Percentiles rank a stretch among this genome's conserved stretches.
Evolutionary conservation across 495 filamentous ascomycete species (phyloP).

Genomic region (Podospora comata): DNA sequence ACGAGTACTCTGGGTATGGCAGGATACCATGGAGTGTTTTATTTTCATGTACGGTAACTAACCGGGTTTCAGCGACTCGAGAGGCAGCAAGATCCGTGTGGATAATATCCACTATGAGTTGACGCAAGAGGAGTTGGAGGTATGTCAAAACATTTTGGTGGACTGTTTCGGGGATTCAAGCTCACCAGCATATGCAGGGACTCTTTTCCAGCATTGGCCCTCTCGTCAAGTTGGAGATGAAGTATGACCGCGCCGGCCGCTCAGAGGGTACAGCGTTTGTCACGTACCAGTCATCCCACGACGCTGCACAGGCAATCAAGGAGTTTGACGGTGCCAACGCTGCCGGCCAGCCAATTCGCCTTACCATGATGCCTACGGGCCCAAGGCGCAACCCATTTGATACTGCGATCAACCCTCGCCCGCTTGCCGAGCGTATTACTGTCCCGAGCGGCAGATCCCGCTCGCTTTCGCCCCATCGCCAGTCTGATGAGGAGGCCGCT

Average conservation of each 20-base stretch:
- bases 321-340: conserved; percentile 92
- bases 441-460: conserved; percentile 48
- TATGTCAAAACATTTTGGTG: conserved; percentile 36
- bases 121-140: conserved; percentile 79
- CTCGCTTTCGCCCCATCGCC: conserved; percentile 54
- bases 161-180: neutral
- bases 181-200: conserved; percentile 50
- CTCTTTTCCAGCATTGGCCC: conserved; percentile 78
- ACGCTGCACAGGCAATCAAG: conserved; percentile 70
- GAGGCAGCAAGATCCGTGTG: conserved; percentile 72
- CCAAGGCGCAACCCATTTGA: conserved; percentile 56
- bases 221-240: conserved; percentile 64
- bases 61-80: conserved; percentile 41
- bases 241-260: conserved; percentile 88
- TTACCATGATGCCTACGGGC: conserved; percentile 61
- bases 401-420: conserved; percentile 53
- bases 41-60: neutral
- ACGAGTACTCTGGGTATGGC: conserved; percentile 51
- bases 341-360: conserved; percentile 82
- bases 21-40: neutral
- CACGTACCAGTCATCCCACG: conserved; percentile 64
- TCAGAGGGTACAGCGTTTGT: conserved; percentile 84
- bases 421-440: conserved; percentile 75
- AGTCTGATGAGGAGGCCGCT: conserved; percentile 65
- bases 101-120: conserved; percentile 95